phyloP scores from a whole-genome alignment of 345 rosid genomes.

The Combretum micranthum region DNA sequence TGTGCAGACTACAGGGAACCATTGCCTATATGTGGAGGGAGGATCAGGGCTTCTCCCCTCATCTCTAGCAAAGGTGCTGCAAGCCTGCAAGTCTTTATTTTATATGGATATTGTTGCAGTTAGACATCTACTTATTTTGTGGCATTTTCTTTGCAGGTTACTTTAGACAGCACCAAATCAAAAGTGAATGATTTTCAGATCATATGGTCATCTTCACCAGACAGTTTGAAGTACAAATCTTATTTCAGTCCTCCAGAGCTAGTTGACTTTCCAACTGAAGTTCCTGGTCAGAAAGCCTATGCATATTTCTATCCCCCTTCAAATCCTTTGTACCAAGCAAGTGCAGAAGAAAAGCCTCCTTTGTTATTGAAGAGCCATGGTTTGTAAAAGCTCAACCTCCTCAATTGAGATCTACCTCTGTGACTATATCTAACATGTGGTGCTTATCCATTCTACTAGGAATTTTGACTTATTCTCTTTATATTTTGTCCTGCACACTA shows the following conservation, averaged over 20 bases:
- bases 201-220: constrained; percentile 86
- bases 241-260: constrained; percentile 81
- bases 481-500: too few species aligned
- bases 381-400: constrained; percentile 17
- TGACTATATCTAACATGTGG: too few species aligned
- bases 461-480: too few species aligned
- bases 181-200: constrained; percentile 50
- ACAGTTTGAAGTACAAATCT: constrained; percentile 48
- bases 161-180: constrained; percentile 44
- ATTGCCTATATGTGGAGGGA: constrained; percentile 75
- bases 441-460: too few species aligned
- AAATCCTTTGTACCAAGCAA: constrained; percentile 56
- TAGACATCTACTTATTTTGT: neutral
- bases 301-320: constrained; percentile 86
- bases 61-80: constrained; percentile 74
- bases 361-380: constrained; percentile 87
- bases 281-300: constrained; percentile 77
- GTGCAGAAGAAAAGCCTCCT: constrained; percentile 78
- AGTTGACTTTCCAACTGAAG: constrained; percentile 84
- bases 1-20: constrained; percentile 52
- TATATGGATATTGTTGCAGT: neutral
- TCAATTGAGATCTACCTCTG: neutral
- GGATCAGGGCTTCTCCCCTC: constrained; percentile 79
- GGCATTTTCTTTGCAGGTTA: constrained; percentile 40
- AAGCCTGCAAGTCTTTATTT: neutral